phyloP scores from a whole-genome alignment of 2,329 filamentous ascomycete species.

The Pestalotiopsis sp. region DNA sequence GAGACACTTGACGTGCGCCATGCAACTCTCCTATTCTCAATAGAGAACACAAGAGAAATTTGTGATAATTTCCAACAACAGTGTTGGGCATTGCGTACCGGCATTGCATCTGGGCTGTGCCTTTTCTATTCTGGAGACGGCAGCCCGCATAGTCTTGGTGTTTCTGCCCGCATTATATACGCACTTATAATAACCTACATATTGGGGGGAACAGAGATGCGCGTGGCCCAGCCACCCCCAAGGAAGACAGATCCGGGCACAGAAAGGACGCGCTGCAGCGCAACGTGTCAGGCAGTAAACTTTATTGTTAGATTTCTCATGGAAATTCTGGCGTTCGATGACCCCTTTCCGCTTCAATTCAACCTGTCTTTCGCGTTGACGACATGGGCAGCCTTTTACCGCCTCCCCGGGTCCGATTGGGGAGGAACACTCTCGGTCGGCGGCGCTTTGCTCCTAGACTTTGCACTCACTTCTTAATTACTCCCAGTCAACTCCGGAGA shows the following conservation, averaged over 20 bases:
- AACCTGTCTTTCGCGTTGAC: background rate
- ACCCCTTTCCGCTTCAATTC: background rate
- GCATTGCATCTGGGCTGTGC: background rate
- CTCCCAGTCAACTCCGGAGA: background rate
- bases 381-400: background rate
- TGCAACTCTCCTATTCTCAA: background rate
- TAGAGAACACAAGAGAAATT: too few species aligned
- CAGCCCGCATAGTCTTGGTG: background rate
- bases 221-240: conserved; percentile 8
- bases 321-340: background rate
- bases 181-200: background rate
- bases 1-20: background rate
- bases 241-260: background rate
- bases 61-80: background rate
- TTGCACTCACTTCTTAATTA: background rate
- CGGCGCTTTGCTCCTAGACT: background rate
- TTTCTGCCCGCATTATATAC: background rate
- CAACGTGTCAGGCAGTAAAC: background rate
- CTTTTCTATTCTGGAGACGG: background rate
- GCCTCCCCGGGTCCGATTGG: background rate
- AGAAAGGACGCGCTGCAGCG: background rate
- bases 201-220: background rate
- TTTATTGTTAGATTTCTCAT: background rate
- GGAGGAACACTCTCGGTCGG: background rate
- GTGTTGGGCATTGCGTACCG: background rate